A percentile compares a stretch with the other conserved stretches of the same genome.
Evolutionary conservation across 257 asterid genomes (phyloP).

Genomic region (Perilla frutescens): DNA sequence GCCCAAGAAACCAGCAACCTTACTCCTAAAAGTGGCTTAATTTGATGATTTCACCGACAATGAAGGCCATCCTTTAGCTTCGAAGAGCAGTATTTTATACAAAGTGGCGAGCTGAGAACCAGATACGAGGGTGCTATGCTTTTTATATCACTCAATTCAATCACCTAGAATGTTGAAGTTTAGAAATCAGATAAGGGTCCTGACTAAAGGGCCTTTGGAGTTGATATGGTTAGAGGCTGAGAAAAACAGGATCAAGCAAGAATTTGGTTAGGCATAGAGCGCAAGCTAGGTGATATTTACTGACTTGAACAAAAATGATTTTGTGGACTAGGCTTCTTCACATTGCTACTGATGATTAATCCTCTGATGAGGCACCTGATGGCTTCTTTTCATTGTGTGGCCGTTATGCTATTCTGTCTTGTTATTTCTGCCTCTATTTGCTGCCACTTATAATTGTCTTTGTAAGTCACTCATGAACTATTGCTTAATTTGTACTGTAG

Average conservation of each 20-base stretch:
- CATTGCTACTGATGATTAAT: conserved; percentile 15
- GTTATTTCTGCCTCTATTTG: background rate
- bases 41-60: background rate
- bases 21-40: background rate
- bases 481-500: conserved; percentile 6
- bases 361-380: conserved; percentile 5
- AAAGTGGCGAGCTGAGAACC: conserved; percentile 13
- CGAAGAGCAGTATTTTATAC: background rate
- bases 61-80: background rate
- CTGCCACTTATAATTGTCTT: background rate
- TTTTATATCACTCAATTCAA: background rate
- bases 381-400: conserved; percentile 3
- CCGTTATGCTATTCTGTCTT: conserved; percentile 18
- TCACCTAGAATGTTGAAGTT: conserved; percentile 11
- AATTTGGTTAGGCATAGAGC: conserved; percentile 18
- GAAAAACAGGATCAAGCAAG: conserved; percentile 10
- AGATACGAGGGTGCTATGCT: background rate
- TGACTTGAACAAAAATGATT: background rate
- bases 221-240: background rate
- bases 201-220: background rate
- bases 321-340: background rate
- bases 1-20: conserved; percentile 26
- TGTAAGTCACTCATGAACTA: background rate
- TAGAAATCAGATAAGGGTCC: conserved; percentile 20
- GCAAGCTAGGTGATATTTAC: conserved; percentile 11